Evolutionary conservation across 176 grass and related monocot species (phyloP), one percentile per base, ranked within the genome.

Genomic region (Aegilops longissima): DNA sequence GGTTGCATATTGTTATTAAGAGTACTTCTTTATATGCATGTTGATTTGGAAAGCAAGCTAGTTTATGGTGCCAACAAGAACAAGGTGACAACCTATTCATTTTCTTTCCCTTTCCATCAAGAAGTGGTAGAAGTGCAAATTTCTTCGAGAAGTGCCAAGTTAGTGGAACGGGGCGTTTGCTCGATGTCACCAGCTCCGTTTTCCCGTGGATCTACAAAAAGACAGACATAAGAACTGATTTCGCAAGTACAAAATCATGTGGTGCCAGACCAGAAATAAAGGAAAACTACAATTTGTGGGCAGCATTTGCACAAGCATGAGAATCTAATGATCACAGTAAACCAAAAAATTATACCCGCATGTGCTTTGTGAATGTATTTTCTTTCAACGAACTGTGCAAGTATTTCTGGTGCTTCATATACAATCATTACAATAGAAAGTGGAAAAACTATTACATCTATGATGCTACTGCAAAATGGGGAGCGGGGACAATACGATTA

Each of bases 81-180:
- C 76, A 81, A 83, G 12, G 52, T 78, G 40, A 18, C 34, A 65
- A 98, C 96, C 93, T 98, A 87, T 98, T 98, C 88, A 98, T 94
- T 91, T 91, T 94, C 83, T 92, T 91, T 56, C 96, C 96, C 83
- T 86, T 96, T 77, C 74, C 96, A 90, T 98, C 92, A 88, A 98
- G 86, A 88, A 98, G 96, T 21, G 79, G 93, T 58, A 84, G 79
- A 58, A 94, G 51, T 56, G 84, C 77, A 72, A 84, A 88, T 86
- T 92, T 98, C 88, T 90, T 93, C n/a, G 96, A 98, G 92, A 98
- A 98, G 84, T 98, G 93, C 96, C 96, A 98, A 82, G 82, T 98
- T 86, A 98, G 93, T 66, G 96, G 96, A 64, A 98, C 93, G 10
- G 96, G 96, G 25, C 96, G 91, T 90, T 91, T 98, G 79, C 64